Conservation (phyloP, 805 yeast genomes). For the Lipomyces lipofer region DNA sequence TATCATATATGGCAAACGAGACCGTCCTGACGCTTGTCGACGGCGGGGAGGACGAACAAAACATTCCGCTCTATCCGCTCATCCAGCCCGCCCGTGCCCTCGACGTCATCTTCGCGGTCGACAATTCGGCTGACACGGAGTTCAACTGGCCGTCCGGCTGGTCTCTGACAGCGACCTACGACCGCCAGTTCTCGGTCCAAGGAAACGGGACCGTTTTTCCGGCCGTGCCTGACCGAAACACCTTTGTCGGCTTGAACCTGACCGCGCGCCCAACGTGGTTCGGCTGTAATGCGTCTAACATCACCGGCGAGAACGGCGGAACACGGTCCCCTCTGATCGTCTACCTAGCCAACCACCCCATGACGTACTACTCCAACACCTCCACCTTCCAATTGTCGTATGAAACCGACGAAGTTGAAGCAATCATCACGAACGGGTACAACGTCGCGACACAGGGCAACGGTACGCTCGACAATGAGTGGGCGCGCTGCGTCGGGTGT, state of each 20-base stretch:
- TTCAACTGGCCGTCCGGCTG: slow-evolving; percentile 63
- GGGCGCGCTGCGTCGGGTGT: slow-evolving; percentile 79
- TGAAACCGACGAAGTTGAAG: slow-evolving; percentile 55
- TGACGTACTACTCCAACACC: slow-evolving; percentile 63
- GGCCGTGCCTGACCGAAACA: slow-evolving; percentile 67
- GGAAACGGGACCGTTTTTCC: slow-evolving; percentile 71
- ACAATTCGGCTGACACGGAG: slow-evolving; percentile 61
- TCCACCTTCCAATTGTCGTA: slow-evolving; percentile 71
- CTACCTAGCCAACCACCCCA: slow-evolving; percentile 74
- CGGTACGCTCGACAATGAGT: slow-evolving; percentile 64
- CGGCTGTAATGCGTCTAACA: slow-evolving; percentile 71
- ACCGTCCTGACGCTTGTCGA: slow-evolving; percentile 58
- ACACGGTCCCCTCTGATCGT: slow-evolving; percentile 68
- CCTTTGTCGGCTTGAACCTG: slow-evolving; percentile 61
- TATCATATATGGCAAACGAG: slow-evolving; percentile 44
- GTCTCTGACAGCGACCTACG: slow-evolving; percentile 57
- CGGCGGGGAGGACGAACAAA: slow-evolving; percentile 73
- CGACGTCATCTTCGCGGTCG: slow-evolving; percentile 66
- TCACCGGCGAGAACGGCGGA: slow-evolving; percentile 51
- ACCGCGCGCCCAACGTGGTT: slow-evolving; percentile 75
- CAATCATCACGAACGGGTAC: slow-evolving; percentile 73
- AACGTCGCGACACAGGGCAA: slow-evolving; percentile 70
- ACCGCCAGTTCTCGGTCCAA: slow-evolving; percentile 55
- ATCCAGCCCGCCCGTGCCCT: slow-evolving; percentile 59
- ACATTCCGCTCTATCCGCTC: slow-evolving; percentile 64